These are phyloP conservation scores for Pyrenochaeta sp. DNA, from an alignment of 2,329 filamentous ascomycete species.

Conservation along the genomic window DNA sequence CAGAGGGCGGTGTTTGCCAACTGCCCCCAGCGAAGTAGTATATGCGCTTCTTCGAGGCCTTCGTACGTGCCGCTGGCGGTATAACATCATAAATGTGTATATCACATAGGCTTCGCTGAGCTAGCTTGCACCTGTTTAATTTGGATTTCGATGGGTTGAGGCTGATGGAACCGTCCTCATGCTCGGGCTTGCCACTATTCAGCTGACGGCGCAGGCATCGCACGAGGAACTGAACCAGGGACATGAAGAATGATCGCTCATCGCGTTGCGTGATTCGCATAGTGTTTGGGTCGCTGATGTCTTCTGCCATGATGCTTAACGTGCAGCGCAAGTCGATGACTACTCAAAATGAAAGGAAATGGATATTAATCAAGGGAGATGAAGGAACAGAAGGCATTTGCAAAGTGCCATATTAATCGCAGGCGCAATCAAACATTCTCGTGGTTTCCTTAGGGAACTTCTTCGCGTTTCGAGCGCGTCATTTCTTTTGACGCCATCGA, in stretches of 20 bases:
- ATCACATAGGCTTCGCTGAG: conserved; percentile 52
- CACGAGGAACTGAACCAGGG: conserved; percentile 49
- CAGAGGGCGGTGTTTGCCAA: conserved; percentile 61
- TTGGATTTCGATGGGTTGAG: conserved; percentile 49
- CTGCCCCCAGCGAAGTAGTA: conserved; percentile 67
- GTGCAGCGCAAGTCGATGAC: neutral
- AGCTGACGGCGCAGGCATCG: conserved; percentile 49
- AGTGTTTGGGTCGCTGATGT: neutral
- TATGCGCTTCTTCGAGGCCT: conserved; percentile 47
- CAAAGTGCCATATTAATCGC: neutral
- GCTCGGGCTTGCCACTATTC: conserved; percentile 36
- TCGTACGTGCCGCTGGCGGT: conserved; percentile 20
- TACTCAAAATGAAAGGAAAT: neutral
- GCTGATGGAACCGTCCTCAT: conserved; percentile 52
- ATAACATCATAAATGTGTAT: conserved; percentile 58
- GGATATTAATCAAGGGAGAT: neutral
- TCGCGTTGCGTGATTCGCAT: conserved; percentile 49
- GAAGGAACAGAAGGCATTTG: neutral
- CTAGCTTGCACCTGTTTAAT: conserved; percentile 44
- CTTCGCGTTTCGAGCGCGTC: neutral
- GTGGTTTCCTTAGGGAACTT: neutral
- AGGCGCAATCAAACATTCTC: neutral
- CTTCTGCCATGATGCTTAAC: neutral
- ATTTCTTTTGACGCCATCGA: neutral
- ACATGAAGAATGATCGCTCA: conserved; percentile 51